Conservation (phyloP, 305 asterid genomes). For the Fraxinus xanthoxyloides region DNA sequence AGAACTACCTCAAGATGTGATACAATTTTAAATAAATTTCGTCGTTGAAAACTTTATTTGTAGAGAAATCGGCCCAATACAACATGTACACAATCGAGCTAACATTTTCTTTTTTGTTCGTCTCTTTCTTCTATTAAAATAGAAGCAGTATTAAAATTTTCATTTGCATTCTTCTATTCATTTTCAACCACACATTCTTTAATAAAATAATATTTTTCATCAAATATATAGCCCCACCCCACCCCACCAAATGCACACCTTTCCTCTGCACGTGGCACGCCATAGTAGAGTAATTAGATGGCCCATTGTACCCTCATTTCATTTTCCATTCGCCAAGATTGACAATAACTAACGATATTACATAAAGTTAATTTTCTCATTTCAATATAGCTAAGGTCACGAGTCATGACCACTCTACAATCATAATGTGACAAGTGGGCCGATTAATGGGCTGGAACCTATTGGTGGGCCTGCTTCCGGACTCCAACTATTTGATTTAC, state of each 20-base stretch:
- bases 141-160: too few species aligned
- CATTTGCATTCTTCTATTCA: too few species aligned
- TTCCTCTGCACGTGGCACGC: neutral
- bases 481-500: conserved; percentile 29
- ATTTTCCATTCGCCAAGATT: neutral
- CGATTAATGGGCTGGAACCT: conserved; percentile 23
- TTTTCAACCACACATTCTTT: too few species aligned
- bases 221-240: too few species aligned
- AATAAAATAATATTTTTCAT: too few species aligned
- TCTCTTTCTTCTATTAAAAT: neutral
- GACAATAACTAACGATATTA: neutral
- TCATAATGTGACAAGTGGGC: neutral
- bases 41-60: too few species aligned
- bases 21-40: too few species aligned
- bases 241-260: neutral
- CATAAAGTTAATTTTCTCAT: conserved; percentile 6
- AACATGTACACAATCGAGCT: too few species aligned
- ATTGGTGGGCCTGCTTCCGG: conserved; percentile 29
- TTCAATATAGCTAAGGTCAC: neutral
- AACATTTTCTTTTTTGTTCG: neutral
- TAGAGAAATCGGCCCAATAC: too few species aligned
- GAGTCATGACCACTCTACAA: neutral
- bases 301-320: neutral
- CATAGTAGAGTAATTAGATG: neutral
- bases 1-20: too few species aligned